These are phyloP conservation scores for Melampsora larici-populina DNA, from an alignment of 1,284 basidiomycete species.

Conservation along the genomic window DNA sequence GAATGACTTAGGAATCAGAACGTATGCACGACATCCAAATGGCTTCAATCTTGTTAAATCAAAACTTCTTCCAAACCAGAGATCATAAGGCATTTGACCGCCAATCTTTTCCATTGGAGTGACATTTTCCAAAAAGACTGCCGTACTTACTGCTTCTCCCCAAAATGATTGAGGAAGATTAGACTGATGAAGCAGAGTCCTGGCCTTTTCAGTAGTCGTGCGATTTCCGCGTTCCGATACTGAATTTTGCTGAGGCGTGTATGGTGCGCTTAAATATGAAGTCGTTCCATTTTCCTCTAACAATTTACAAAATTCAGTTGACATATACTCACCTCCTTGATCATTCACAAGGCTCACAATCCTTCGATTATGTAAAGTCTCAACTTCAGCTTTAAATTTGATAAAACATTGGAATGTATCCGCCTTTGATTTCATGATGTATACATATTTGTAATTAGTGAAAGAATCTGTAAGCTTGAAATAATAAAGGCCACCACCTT, in stretches of 20 bases:
- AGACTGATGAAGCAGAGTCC: neutral
- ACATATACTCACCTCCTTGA: too few relatives aligned
- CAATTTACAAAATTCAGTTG: too few relatives aligned
- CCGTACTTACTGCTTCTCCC: conserved; percentile 2
- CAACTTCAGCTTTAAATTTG: too few relatives aligned
- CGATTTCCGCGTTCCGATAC: too few relatives aligned
- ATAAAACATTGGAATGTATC: neutral
- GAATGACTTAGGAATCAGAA: too few relatives aligned
- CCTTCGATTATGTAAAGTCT: too few relatives aligned
- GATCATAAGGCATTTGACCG: neutral
- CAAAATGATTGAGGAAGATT: neutral
- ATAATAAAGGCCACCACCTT: too few relatives aligned
- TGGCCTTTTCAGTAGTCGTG: neutral
- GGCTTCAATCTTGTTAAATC: conserved; percentile 6
- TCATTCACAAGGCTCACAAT: too few relatives aligned
- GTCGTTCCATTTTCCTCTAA: too few relatives aligned
- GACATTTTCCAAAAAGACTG: conserved; percentile 4
- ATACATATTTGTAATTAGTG: neutral
- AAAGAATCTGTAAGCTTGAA: conserved; percentile 2
- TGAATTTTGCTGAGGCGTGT: too few relatives aligned
- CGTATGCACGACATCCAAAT: too few relatives aligned
- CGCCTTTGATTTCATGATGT: neutral
- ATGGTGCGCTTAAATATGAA: too few relatives aligned
- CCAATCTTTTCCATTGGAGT: neutral
- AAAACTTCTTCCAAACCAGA: neutral